Evolutionary conservation across 139 green algal genomes (phyloP), one percentile per base, ranked within the genome.

Genomic region (Picochlorum sp.): DNA sequence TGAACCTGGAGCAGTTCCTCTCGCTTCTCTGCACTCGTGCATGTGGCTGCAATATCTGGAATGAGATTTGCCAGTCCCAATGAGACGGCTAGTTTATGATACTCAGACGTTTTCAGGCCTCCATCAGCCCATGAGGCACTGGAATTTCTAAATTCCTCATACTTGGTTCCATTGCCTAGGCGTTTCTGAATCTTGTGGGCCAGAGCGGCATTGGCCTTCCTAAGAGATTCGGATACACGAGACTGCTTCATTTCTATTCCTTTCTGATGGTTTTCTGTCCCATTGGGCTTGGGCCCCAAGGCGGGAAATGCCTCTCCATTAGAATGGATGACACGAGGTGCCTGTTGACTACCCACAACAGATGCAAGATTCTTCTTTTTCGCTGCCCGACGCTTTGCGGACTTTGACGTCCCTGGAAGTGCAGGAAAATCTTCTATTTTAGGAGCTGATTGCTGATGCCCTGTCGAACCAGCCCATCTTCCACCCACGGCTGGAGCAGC

Each of bases 21-120:
- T 2, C 76, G 69, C 69, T 81, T 80, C 10, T 46, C 51, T 4
- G 65, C 52, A 47, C 84, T 75, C 0, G 83, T 83, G 58, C 77
- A 84, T 34, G 90, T 81, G 14, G 82, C 74, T 4, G 85, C 83
- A 13, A 90, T 74, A 68, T 92, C 77, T 1, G 84, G 69, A 23
- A 83, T 71, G 4, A 92, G 34, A 13, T 23, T 24, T 14, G 79
- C 62, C 34, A 92, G 73, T 3, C 81, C 81, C 54, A 92, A 65
- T 15, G 49, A 32, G 2, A 32, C 47, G 32, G 84, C 71, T 28
- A 69, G 50, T 4, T 51, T 38, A 28, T 89, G 80, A 66, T 83
- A 87, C 41, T 66, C 56, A 9, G 47, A 11, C 0, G 78, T 71
- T 2, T 18, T 21, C 4, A 71, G 61, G 21, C 73, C 62, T 1